These are phyloP conservation scores for Kandelia obovata DNA, from an alignment of 345 rosid species.

Conservation along the genomic window DNA sequence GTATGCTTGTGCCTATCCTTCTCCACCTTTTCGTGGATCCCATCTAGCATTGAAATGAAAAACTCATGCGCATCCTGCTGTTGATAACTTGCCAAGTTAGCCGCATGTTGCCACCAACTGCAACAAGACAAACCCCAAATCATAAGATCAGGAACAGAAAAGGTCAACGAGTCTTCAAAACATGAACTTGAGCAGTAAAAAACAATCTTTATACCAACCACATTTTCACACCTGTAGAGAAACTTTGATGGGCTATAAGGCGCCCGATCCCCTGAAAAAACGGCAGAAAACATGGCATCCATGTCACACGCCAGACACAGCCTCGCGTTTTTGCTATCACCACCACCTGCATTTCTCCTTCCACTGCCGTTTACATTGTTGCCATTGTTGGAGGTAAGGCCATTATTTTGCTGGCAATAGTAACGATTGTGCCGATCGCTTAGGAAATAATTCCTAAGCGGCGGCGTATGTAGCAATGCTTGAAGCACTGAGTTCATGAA, in stretches of 20 bases:
- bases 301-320: slow-evolving; percentile 77
- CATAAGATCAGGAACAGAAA: neutral
- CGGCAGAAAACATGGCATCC: slow-evolving; percentile 59
- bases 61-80: slow-evolving; percentile 98
- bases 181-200: neutral
- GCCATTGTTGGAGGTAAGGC: neutral
- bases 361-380: slow-evolving; percentile 23
- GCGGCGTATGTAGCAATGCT: slow-evolving; percentile 84
- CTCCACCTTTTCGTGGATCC: slow-evolving; percentile 80
- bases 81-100: slow-evolving; percentile 71
- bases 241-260: slow-evolving; percentile 91
- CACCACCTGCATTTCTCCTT: slow-evolving; percentile 24
- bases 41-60: slow-evolving; percentile 79
- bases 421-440: slow-evolving; percentile 65
- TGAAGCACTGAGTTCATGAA: slow-evolving; percentile 94
- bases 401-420: slow-evolving; percentile 40
- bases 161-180: neutral
- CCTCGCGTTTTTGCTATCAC: slow-evolving; percentile 15
- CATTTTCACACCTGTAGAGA: slow-evolving; percentile 57
- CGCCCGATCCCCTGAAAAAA: slow-evolving; percentile 66
- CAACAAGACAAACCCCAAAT: slow-evolving; percentile 9
- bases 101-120: slow-evolving; percentile 98
- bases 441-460: slow-evolving; percentile 69
- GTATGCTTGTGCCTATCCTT: slow-evolving; percentile 40
- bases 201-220: neutral